Percentiles rank a stretch among this genome's conserved stretches.
phyloP scores from a whole-genome alignment of 768 basidiomycete species.

The Zangia roseola region DNA sequence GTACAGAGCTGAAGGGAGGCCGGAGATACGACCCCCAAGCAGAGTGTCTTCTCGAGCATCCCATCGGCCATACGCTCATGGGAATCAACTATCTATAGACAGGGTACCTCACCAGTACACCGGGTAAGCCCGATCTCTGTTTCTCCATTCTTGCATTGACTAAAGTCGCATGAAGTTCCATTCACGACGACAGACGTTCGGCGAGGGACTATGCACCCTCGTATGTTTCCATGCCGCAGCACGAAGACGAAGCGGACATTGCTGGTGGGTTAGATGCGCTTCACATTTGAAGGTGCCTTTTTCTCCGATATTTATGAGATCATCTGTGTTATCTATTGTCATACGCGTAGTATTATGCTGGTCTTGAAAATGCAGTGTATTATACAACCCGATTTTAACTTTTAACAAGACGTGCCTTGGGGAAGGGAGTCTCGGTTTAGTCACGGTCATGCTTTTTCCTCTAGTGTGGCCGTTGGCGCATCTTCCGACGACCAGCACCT shows the following conservation, averaged over 20 bases:
- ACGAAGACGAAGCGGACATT: constrained; percentile 25
- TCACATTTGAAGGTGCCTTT: constrained; percentile 16
- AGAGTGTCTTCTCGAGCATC: constrained; percentile 28
- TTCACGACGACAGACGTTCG: constrained; percentile 28
- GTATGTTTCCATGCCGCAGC: constrained; percentile 12
- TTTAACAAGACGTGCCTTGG: background rate
- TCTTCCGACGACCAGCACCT: constrained; percentile 1
- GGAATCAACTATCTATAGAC: constrained; percentile 17
- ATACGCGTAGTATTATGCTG: background rate
- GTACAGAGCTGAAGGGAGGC: constrained; percentile 8
- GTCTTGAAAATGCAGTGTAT: constrained; percentile 5
- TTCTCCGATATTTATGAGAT: background rate
- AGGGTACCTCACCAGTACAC: constrained; percentile 14
- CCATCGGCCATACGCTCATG: constrained; percentile 24
- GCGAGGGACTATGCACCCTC: constrained; percentile 21
- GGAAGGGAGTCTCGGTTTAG: background rate
- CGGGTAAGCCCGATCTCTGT: constrained; percentile 15
- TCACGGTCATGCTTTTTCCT: background rate
- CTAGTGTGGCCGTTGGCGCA: constrained; percentile 7
- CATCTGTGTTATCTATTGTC: constrained; percentile 3
- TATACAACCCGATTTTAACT: background rate
- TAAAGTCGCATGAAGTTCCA: constrained; percentile 16
- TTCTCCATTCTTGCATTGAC: background rate
- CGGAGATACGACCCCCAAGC: constrained; percentile 16
- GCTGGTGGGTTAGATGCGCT: constrained; percentile 21